phyloP scores from a whole-genome alignment of 2,329 filamentous ascomycete genomes.

The Scytalidium sp. region DNA sequence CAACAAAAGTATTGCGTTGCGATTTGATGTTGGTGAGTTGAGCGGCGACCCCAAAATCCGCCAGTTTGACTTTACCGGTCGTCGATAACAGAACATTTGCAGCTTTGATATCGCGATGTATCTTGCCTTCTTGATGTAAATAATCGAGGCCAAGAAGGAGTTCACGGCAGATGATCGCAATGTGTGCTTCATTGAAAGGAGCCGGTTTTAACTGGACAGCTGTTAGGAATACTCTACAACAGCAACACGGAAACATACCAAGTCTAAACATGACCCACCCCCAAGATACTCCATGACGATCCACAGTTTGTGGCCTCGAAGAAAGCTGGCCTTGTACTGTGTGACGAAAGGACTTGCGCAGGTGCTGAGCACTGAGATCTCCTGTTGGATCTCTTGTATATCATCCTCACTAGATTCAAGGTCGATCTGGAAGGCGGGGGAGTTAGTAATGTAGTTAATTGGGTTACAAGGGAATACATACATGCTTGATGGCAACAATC shows the following conservation, averaged over 20 bases:
- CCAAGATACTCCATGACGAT: slow-evolving; percentile 99
- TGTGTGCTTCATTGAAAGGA: slow-evolving; percentile 82
- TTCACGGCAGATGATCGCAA: slow-evolving; percentile 91
- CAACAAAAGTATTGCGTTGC: slow-evolving; percentile 94
- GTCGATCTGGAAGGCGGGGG: slow-evolving; percentile 69
- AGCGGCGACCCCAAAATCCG: slow-evolving; percentile 95
- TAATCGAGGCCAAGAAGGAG: slow-evolving; percentile 89
- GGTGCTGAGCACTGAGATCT: slow-evolving; percentile 92
- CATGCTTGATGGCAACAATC: slow-evolving; percentile 94
- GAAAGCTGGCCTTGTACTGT: slow-evolving; percentile 93
- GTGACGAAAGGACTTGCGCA: slow-evolving; percentile 94
- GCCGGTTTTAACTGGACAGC: slow-evolving; percentile 75
- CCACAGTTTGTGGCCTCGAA: slow-evolving; percentile 96
- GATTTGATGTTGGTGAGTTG: slow-evolving; percentile 98
- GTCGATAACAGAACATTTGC: slow-evolving; percentile 94
- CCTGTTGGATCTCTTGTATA: slow-evolving; percentile 96
- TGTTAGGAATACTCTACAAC: slow-evolving; percentile 12
- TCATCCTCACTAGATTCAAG: slow-evolving; percentile 98
- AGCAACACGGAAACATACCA: slow-evolving; percentile 53
- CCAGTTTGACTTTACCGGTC: slow-evolving; percentile 87
- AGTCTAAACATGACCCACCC: slow-evolving; percentile 89
- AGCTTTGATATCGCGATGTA: slow-evolving; percentile 95
- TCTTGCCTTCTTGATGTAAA: slow-evolving; percentile 89
- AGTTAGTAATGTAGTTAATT: slow-evolving; percentile 14
- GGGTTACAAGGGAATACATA: slow-evolving; percentile 41